phyloP scores from a whole-genome alignment of 257 asterid species.

The Solanum chiquidenum region DNA sequence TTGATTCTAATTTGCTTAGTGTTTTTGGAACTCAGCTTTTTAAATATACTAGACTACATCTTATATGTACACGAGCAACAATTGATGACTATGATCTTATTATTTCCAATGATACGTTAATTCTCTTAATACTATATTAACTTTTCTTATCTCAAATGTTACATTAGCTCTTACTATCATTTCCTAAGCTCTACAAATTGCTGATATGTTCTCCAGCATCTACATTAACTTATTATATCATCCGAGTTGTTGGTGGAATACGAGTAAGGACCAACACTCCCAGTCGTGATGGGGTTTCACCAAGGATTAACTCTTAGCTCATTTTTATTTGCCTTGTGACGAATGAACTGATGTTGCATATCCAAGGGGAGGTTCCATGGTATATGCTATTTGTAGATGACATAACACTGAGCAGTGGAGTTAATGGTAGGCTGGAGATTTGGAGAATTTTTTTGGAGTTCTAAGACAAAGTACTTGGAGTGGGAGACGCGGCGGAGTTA shows the following conservation, averaged over 20 bases:
- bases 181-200: neutral
- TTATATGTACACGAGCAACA: neutral
- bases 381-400: neutral
- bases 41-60: neutral
- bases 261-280: neutral
- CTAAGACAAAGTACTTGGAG: no score
- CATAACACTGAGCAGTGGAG: neutral
- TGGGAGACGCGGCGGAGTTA: no score
- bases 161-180: neutral
- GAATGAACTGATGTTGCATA: neutral
- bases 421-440: neutral
- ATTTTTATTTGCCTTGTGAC: neutral
- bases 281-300: neutral
- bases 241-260: neutral
- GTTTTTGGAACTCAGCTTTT: neutral
- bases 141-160: neutral
- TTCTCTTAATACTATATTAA: neutral
- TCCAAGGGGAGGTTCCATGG: neutral
- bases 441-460: no score
- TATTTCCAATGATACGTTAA: neutral
- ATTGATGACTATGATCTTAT: neutral
- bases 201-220: neutral
- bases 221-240: neutral
- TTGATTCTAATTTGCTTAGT: neutral
- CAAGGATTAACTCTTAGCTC: neutral